Base-by-base conservation (phyloP, 177 flowering plant genomes). In the Vitis hybrid region DNA sequence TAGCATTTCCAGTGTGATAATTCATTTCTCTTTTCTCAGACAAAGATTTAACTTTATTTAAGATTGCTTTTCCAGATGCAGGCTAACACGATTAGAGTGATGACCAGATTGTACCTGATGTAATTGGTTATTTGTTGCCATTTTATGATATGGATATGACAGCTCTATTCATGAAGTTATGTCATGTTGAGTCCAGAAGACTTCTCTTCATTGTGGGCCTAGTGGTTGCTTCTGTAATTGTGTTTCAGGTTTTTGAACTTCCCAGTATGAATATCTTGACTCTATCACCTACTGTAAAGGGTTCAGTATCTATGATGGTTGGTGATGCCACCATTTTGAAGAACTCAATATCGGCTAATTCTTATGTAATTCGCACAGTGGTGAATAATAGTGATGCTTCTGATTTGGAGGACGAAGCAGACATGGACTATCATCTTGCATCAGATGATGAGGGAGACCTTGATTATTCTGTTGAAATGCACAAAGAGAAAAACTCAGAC, bases 141-240 rank as follows among this genome's bases (percentile, higher is more conserved):
- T 50, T 9, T n/a, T 49, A 16, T 29, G 57, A 60, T 18, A 84
- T 84, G 84, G 83, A 64, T 51, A 21, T 52, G 2, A 12, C 58
- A 66, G 61, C 51, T 15, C 57, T 51, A 33, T 51, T 39, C 15
- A 67, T 49, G 67, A 59, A 72, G 31, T 69, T 67, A 16, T 72
- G 65, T 70, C 75, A 33, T 10, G 69, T 51, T 4, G 77, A 62
- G 45, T 73, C 78, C 48, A 19, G 80, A 65, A 82, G 70, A 66
- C 26, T 79, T 68, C 10, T 83, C 39, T 67, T 77, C 56, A 56
- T 84, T n/a, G 59, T 79, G n/a, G 78, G 76, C 31, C 19, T 70
- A 19, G 45, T 64, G 8, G 77, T 75, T 63, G 67, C 75, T 55
- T 56, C 62, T 18, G 5, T 68, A 12, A 12, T 79, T 22, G 71